Evolutionary conservation across 1,284 basidiomycete species (phyloP).

Genomic region (Athelia psychrophila): DNA sequence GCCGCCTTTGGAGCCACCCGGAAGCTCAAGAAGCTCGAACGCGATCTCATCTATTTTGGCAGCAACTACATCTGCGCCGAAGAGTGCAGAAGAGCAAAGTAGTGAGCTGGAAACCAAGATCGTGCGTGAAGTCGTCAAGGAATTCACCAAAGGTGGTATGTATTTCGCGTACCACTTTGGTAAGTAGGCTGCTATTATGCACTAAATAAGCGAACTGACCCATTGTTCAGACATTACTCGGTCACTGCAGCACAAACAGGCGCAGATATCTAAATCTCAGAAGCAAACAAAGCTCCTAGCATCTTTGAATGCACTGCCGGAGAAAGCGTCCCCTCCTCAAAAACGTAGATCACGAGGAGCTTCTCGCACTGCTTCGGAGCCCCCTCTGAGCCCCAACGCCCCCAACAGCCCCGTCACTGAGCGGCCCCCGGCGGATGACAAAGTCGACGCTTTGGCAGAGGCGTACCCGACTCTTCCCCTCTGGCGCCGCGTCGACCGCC

Average conservation of each 20-base stretch:
- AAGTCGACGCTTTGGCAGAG: slow-evolving; percentile 59
- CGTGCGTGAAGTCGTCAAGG: slow-evolving; percentile 65
- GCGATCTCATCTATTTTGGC: slow-evolving; percentile 37
- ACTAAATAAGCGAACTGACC: neutral
- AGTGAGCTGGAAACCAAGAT: slow-evolving; percentile 76
- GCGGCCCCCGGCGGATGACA: slow-evolving; percentile 29
- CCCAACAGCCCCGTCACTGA: neutral
- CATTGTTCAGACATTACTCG: slow-evolving; percentile 63
- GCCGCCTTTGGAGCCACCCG: slow-evolving; percentile 48
- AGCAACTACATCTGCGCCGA: slow-evolving; percentile 56
- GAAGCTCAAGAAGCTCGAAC: slow-evolving; percentile 38
- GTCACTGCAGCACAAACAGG: slow-evolving; percentile 77
- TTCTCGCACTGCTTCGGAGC: neutral
- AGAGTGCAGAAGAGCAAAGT: slow-evolving; percentile 59
- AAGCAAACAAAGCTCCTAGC: slow-evolving; percentile 54
- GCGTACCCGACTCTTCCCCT: slow-evolving; percentile 71
- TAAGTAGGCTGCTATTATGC: slow-evolving; percentile 27
- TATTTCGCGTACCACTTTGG: slow-evolving; percentile 80
- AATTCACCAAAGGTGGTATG: slow-evolving; percentile 77
- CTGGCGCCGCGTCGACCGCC: slow-evolving; percentile 79
- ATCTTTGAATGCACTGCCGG: slow-evolving; percentile 48
- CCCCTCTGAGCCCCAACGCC: slow-evolving; percentile 5
- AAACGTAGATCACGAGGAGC: neutral
- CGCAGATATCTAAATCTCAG: slow-evolving; percentile 52
- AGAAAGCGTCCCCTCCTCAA: neutral